Evolutionary conservation across 306 rosid species (phyloP), one percentile per base, ranked within the genome.

Genomic region (Sindora glabra): DNA sequence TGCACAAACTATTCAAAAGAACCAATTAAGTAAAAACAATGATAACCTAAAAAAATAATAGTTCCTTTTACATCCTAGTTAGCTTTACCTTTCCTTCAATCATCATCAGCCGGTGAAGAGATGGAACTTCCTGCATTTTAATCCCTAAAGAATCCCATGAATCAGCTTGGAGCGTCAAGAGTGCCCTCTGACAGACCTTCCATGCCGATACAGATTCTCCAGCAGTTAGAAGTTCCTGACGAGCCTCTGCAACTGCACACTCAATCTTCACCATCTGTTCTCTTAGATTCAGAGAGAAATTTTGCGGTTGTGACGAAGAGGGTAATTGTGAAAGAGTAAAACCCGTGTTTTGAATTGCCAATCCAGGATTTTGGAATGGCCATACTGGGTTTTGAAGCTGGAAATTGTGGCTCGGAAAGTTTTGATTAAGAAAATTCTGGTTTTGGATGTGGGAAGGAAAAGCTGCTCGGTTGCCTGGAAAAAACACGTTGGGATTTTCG

Each of bases 81-180:
- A 24, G 54, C 21, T 4, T 53, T 77, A 91, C 98, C 96, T 91
- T 91, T 37, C 83, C 95, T 76, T 91, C 89, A 27, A 38, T 67
- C 30, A 59, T 41, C 58, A 85, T 74, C 22, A 91, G 79, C 42
- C 76, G 76, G 22, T 72, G 38, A 51, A 91, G 86, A 19, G 84
- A 69, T 5, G 91, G 87, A 57, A 91, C 83, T 52, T 81, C 81
- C 75, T 85, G 98, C 89, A 91, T 85, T 41, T 70, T 72, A 22
- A 83, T 67, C 38, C 88, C 95, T 49, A 91, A 36, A 15, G 83
- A 54, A 48, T 54, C 49, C 95, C 86, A 91, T 0, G 80, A 77
- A 68, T 88, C 92, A 29, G 74, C 79, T 55, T 83, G 72, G 16
- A 88, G 88, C 36, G 37, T 72, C 54, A 71, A 19, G 3, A 91